Percentiles rank a stretch among this genome's conserved stretches.
phyloP scores from a whole-genome alignment of 331 rosid genomes.

The Quercus tomentella region DNA sequence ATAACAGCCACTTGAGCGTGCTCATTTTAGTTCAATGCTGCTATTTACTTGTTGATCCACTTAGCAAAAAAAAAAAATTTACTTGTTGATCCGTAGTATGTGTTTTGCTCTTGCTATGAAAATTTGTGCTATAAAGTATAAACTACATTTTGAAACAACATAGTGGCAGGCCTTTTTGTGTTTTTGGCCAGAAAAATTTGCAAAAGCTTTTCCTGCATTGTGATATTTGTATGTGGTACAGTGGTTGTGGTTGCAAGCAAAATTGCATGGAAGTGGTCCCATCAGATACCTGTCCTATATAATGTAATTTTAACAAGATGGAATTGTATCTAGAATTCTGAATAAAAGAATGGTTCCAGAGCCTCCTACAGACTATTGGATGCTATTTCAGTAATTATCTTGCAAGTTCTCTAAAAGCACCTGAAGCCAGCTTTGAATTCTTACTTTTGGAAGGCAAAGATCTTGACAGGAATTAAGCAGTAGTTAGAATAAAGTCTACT shows the following conservation, averaged over 20 bases:
- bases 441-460: background rate
- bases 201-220: background rate
- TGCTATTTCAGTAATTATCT: background rate
- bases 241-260: background rate
- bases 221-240: background rate
- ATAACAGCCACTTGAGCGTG: background rate
- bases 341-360: background rate
- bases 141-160: background rate
- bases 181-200: background rate
- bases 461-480: background rate
- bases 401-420: background rate
- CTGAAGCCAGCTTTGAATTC: background rate
- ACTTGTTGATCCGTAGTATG: background rate
- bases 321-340: background rate
- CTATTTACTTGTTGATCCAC: background rate
- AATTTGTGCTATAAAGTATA: background rate
- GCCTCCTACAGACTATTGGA: background rate
- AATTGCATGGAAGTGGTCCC: background rate
- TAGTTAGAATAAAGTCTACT: background rate
- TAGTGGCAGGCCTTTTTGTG: background rate
- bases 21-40: background rate
- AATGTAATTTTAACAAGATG: background rate
- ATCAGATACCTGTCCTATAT: background rate
- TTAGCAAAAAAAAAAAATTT: background rate
- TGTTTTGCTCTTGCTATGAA: background rate